Conservation (phyloP, 2,329 filamentous ascomycete genomes). For the Anisogramma anomala region DNA sequence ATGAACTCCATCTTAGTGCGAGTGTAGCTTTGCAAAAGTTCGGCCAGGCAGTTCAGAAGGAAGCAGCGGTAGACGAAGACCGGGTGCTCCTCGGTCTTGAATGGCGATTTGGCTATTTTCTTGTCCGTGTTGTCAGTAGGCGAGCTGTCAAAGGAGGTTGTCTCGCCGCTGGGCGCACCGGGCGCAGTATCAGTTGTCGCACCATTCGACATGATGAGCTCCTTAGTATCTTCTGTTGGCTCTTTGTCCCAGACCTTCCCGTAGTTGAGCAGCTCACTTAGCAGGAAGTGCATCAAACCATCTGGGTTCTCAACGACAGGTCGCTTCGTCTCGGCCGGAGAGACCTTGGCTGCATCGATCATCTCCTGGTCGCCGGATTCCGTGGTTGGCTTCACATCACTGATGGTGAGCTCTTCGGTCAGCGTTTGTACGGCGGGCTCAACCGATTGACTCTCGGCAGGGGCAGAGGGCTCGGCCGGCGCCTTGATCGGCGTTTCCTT, state of each 20-base stretch:
- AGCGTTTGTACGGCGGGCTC: slow-evolving; percentile 32
- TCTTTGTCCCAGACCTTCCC: slow-evolving; percentile 86
- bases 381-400: slow-evolving; percentile 49
- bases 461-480: background rate
- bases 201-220: slow-evolving; percentile 26
- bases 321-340: slow-evolving; percentile 56
- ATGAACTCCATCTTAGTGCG: slow-evolving; percentile 97
- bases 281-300: slow-evolving; percentile 86
- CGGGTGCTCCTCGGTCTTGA: slow-evolving; percentile 86
- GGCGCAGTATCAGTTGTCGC: slow-evolving; percentile 24
- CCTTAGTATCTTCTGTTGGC: slow-evolving; percentile 31
- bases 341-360: slow-evolving; percentile 51
- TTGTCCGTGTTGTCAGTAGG: slow-evolving; percentile 40
- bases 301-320: slow-evolving; percentile 87
- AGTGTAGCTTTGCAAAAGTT: slow-evolving; percentile 85
- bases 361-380: slow-evolving; percentile 49
- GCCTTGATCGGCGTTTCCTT: slow-evolving; percentile 5
- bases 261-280: slow-evolving; percentile 85
- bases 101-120: slow-evolving; percentile 58
- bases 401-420: slow-evolving; percentile 35
- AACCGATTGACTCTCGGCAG: slow-evolving; percentile 28
- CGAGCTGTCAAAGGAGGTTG: slow-evolving; percentile 6
- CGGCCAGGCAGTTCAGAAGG: slow-evolving; percentile 79
- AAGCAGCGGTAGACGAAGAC: slow-evolving; percentile 97
- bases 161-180: slow-evolving; percentile 2